These are phyloP conservation scores for Pistacia integerrima DNA, from an alignment of 345 rosid genomes.

Conservation along the genomic window DNA sequence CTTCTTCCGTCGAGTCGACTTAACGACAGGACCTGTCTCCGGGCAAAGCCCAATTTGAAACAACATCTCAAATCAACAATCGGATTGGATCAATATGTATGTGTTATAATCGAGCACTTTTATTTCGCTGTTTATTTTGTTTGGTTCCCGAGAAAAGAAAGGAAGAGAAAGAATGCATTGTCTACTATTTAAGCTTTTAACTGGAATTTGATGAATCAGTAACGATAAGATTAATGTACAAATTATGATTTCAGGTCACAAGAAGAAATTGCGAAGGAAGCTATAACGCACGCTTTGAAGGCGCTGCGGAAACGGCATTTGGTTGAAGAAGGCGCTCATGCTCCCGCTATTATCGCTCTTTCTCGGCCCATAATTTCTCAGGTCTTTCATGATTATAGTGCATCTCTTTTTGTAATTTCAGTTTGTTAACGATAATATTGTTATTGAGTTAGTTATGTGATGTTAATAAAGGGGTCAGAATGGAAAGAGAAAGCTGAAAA, in stretches of 20 bases:
- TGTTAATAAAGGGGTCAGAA: slow-evolving; percentile 68
- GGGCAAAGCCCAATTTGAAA: background rate
- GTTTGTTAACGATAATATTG: background rate
- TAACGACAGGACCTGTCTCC: background rate
- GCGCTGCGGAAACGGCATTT: slow-evolving; percentile 84
- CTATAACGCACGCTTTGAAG: slow-evolving; percentile 79
- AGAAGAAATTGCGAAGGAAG: slow-evolving; percentile 60
- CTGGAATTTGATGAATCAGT: background rate
- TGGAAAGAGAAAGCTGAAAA: slow-evolving; percentile 93
- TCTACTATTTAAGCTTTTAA: background rate
- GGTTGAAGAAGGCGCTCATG: slow-evolving; percentile 92
- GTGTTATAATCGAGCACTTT: background rate
- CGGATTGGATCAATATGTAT: slow-evolving; percentile 18
- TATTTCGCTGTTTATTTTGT: background rate
- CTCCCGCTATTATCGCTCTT: slow-evolving; percentile 78
- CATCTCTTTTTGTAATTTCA: background rate
- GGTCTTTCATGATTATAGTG: slow-evolving; percentile 30
- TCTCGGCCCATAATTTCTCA: slow-evolving; percentile 78
- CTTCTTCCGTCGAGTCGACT: background rate
- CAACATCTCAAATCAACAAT: background rate
- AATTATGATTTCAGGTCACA: slow-evolving; percentile 45
- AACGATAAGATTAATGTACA: background rate
- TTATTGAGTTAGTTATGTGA: slow-evolving; percentile 1
- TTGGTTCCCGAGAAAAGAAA: slow-evolving; percentile 1
- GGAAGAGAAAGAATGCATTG: background rate